These are phyloP conservation scores for Pyrenochaeta sp. DNA, from an alignment of 2,329 filamentous ascomycete species.

Conservation along the genomic window DNA sequence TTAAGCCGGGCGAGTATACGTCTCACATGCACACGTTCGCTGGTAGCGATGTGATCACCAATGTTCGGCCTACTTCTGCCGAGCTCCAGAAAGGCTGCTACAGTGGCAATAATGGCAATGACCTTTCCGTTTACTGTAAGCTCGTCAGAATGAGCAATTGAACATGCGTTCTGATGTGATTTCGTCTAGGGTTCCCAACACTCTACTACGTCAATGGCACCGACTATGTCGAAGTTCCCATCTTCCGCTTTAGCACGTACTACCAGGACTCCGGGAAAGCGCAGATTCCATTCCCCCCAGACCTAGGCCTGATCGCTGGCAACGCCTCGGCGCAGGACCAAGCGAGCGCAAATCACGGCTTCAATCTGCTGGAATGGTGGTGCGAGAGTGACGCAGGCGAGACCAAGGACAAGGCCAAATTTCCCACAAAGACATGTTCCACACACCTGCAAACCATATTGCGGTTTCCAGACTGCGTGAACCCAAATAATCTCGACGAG, in stretches of 20 bases:
- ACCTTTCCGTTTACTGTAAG: conserved; percentile 53
- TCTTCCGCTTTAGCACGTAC: conserved; percentile 52
- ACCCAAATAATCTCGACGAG: conserved; percentile 32
- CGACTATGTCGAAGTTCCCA: conserved; percentile 36
- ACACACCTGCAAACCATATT: conserved; percentile 44
- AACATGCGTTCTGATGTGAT: background rate
- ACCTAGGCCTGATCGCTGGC: conserved; percentile 50
- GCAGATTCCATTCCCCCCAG: conserved; percentile 51
- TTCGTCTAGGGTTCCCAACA: conserved; percentile 51
- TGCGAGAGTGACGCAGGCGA: conserved; percentile 2
- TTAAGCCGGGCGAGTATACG: conserved; percentile 45
- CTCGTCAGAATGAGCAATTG: background rate
- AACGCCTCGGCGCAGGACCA: conserved; percentile 38
- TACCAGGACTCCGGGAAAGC: conserved; percentile 43
- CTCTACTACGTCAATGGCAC: conserved; percentile 42
- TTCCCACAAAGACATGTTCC: conserved; percentile 40
- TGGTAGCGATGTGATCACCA: conserved; percentile 48
- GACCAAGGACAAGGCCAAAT: conserved; percentile 33
- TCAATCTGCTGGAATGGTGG: conserved; percentile 6
- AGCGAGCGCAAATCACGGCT: conserved; percentile 22
- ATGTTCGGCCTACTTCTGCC: conserved; percentile 36
- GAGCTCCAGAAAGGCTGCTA: conserved; percentile 52
- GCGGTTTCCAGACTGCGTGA: conserved; percentile 51
- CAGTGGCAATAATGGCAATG: conserved; percentile 53
- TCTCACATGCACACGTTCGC: conserved; percentile 52